A percentile compares a stretch with the other conserved stretches of the same genome.
Evolutionary conservation across 495 filamentous ascomycete genomes (phyloP).

Genomic region (Thermochaetoides thermophila): DNA sequence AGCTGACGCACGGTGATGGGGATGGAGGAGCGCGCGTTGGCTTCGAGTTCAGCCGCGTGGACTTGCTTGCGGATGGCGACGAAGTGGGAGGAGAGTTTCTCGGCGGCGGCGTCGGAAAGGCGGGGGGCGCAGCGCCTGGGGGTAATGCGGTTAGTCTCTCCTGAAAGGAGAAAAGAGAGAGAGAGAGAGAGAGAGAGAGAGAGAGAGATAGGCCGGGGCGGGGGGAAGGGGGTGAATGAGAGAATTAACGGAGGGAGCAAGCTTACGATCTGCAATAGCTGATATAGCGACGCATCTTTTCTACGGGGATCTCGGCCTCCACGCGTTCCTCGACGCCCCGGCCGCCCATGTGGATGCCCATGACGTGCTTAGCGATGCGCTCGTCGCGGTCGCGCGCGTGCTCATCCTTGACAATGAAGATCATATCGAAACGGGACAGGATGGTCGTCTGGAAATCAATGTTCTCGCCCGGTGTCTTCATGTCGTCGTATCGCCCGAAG

Average conservation of each 20-base stretch:
- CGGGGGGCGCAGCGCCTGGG: conserved; percentile 77
- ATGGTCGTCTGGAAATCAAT: conserved; percentile 99
- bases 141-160: conserved; percentile 22
- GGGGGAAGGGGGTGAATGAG: neutral
- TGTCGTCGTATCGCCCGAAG: conserved; percentile 94
- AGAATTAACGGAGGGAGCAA: neutral
- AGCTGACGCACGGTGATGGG: conserved; percentile 97
- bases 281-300: conserved; percentile 97
- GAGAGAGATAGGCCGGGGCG: too few species aligned
- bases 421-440: conserved; percentile 97
- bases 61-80: conserved; percentile 92
- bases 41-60: conserved; percentile 72
- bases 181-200: neutral
- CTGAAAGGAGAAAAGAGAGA: neutral
- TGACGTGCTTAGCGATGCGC: conserved; percentile 89
- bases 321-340: conserved; percentile 69
- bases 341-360: conserved; percentile 93
- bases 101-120: conserved; percentile 80
- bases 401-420: conserved; percentile 95
- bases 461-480: conserved; percentile 95
- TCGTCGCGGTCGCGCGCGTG: conserved; percentile 85
- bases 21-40: conserved; percentile 78
- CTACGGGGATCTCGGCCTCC: conserved; percentile 76
- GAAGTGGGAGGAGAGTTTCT: conserved; percentile 95
- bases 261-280: conserved; percentile 91